Base-by-base conservation (phyloP, 208 protist species). In the Tritrichomonas foetus region DNA sequence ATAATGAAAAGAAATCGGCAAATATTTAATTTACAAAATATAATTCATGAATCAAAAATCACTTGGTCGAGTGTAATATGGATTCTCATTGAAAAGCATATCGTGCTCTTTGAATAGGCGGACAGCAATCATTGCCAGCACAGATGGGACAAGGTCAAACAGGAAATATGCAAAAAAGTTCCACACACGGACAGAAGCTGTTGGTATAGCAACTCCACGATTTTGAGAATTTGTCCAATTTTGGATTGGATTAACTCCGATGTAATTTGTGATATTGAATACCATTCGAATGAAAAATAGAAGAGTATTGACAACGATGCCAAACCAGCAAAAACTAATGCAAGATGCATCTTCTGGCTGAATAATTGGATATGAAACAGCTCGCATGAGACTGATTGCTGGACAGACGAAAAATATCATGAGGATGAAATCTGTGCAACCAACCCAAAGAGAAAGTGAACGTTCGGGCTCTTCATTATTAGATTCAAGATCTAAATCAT, bases 291-390 rank as follows among this genome's bases (percentile, higher is more conserved):
- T 1, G 0, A 44, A 1, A 27, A n/a, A 53, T 49, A 82, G 1
- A 1, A 50, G 8, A 14, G 41, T 9, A 36, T 50, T 50, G 11
- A 30, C 1, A 50, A n/a, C 30, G 11, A 82, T 25, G 16, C 74
- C 74, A 82, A 82, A 9, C 50, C 50, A 50, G 41, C 74, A 82
- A 5, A 82, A 82, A 82, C 50, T 82, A 53, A 82, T 20, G 30
- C 74, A 82, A 49, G 27, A 27, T 9, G 50, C 74, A 30, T 82
- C 74, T 3, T 82, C 74, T 50, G 74, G 74, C 41, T 82, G 74
- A 82, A 82, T 20, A 33, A 82, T 82, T n/a, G 74, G 74, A 82
- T 82, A 82, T n/a, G 74, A 50, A 22, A 82, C 74, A 14, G 41
- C 74, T 49, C 50, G 27, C 3, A 82, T 13, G 3, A 82, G 74